These are phyloP conservation scores for Fusarium haematococcum DNA, from an alignment of 2,329 filamentous ascomycete genomes.

Conservation along the genomic window DNA sequence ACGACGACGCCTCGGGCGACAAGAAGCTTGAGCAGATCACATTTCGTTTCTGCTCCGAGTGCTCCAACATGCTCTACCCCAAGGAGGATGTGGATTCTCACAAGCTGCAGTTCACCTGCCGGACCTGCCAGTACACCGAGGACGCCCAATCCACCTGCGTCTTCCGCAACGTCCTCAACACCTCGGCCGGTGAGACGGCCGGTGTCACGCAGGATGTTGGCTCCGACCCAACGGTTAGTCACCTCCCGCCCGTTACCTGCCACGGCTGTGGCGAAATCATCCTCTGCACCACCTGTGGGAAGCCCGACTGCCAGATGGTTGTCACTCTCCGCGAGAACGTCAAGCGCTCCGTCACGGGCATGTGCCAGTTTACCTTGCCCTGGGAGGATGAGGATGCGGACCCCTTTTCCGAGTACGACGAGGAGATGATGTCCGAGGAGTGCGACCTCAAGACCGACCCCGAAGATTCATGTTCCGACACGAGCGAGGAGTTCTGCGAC, in stretches of 20 bases:
- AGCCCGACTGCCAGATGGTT: constrained; percentile 41
- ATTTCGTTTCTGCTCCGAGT: constrained; percentile 98
- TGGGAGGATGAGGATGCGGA: constrained; percentile 45
- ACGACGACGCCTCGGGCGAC: constrained; percentile 57
- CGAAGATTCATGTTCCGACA: constrained; percentile 36
- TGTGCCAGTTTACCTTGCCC: constrained; percentile 46
- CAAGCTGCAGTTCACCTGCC: constrained; percentile 93
- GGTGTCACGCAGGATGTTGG: constrained; percentile 98
- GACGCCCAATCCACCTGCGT: constrained; percentile 89
- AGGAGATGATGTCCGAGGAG: constrained; percentile 50
- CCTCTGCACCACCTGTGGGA: constrained; percentile 55
- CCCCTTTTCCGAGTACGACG: constrained; percentile 53
- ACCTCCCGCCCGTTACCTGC: constrained; percentile 58
- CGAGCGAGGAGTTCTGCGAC: constrained; percentile 40
- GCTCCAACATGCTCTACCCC: constrained; percentile 97
- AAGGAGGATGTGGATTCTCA: constrained; percentile 90
- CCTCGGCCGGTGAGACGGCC: constrained; percentile 91
- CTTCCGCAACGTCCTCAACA: constrained; percentile 94
- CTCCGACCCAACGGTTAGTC: constrained; percentile 98
- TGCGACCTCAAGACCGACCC: constrained; percentile 33
- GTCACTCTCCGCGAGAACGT: constrained; percentile 28
- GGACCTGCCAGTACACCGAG: constrained; percentile 93
- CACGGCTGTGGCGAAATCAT: constrained; percentile 60
- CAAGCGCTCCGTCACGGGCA: constrained; percentile 43
- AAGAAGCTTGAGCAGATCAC: constrained; percentile 83